phyloP scores from a whole-genome alignment of 2,329 filamentous ascomycete genomes.

The Aspergillus viridinutans region DNA sequence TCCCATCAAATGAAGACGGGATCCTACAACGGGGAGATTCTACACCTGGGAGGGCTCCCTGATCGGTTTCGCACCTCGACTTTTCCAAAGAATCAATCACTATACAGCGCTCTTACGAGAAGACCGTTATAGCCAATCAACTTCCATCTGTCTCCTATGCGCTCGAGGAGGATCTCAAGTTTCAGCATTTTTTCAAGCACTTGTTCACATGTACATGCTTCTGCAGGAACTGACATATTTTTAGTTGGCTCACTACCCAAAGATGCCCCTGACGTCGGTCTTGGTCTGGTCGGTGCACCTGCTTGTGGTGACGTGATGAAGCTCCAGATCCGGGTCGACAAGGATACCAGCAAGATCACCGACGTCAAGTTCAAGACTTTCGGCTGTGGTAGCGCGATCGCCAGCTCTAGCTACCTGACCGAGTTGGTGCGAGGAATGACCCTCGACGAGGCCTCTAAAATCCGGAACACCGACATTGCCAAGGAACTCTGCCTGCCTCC shows the following conservation, averaged over 20 bases:
- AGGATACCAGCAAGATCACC: constrained; percentile 78
- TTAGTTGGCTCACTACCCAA: constrained; percentile 69
- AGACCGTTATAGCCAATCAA: background rate
- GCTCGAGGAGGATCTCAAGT: background rate
- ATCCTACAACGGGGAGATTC: background rate
- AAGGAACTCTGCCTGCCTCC: constrained; percentile 92
- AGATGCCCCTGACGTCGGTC: constrained; percentile 77
- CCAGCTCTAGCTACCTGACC: constrained; percentile 88
- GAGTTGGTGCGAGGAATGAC: constrained; percentile 95
- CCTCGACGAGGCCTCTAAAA: constrained; percentile 83
- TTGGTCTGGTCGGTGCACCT: constrained; percentile 84
- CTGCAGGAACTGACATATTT: constrained; percentile 1
- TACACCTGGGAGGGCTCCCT: background rate
- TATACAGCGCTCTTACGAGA: background rate
- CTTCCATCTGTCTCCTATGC: background rate
- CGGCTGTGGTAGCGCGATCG: constrained; percentile 90
- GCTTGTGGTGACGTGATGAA: constrained; percentile 94
- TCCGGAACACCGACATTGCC: constrained; percentile 97
- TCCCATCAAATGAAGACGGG: background rate
- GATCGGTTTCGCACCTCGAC: background rate
- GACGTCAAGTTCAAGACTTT: constrained; percentile 99
- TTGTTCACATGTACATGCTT: background rate
- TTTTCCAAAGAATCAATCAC: background rate
- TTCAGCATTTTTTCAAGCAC: background rate
- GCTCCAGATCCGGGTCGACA: constrained; percentile 88